Evolutionary conservation across 805 yeast genomes (phyloP), one percentile per base, ranked within the genome.

Genomic region (Saccharomycopsis synnaedendra): DNA sequence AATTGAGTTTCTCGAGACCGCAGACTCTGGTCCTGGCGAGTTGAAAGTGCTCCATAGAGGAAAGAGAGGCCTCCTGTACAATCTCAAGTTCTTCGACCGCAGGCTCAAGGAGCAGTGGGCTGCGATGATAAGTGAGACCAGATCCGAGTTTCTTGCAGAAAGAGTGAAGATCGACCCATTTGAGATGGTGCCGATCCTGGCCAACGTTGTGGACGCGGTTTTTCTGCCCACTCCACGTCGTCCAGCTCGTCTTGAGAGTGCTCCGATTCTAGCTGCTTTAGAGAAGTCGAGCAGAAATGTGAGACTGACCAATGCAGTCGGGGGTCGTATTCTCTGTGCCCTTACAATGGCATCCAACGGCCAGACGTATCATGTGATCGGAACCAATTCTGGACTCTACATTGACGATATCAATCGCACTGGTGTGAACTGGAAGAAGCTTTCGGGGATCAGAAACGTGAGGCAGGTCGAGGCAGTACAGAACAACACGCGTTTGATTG

Each of bases 371-470:
- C 52, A 51, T 45, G 35, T 51, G 11, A 51, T 51, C 32, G 54
- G 54, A 27, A 45, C 54, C 5, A 48, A 43, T 30, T 30, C 29
- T n/a, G 54, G 54, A 3, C 40, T 51, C 8, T 51, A 38, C 28
- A 51, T 51, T 36, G 54, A 51, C 35, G 54, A 51, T 45, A 51
- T 51, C 33, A 51, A 51, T 30, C 30, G 54, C 42, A 51, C 52
- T 6, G 54, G 54, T 8, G 40, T 51, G 4, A 49, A 51, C 30
- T 51, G 54, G 54, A 51, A 51, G 36, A 51, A 51, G 35, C 39
- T 51, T 5, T 43, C 48, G n/a, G 54, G 54, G 6, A 51, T 51
- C 36, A 40, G 50, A 33, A 45, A 51, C 19, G 52, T 51, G n/a
- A 49, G 46, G 28, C 54, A 51, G 41, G 43, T 51, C 29, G 52